Conservation (phyloP, 768 basidiomycete species). For the Boletus rufocinnamomeus region DNA sequence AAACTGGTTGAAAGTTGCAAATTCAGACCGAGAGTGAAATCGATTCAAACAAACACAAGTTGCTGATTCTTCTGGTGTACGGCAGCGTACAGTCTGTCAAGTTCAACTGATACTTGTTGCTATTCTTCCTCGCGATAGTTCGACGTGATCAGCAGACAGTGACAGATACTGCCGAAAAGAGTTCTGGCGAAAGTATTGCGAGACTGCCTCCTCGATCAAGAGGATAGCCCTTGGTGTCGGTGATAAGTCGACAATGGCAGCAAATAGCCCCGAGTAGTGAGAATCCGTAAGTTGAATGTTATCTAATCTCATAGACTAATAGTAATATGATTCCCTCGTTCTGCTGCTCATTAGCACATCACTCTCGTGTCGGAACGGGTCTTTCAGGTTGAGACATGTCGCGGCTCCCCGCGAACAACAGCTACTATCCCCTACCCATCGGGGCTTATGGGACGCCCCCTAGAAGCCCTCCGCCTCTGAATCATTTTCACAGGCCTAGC, state of each 20-base stretch:
- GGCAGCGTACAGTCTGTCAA: not conserved
- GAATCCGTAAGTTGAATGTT: constrained; percentile 1
- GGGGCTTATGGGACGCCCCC: constrained; percentile 32
- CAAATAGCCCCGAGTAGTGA: not conserved
- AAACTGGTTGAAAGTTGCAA: not conserved
- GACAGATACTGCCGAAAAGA: not conserved
- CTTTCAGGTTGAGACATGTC: constrained; percentile 19
- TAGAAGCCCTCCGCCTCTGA: constrained; percentile 31
- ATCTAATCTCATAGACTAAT: constrained; percentile 18
- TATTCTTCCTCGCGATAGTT: not conserved
- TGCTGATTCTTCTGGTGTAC: not conserved
- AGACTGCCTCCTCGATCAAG: not conserved
- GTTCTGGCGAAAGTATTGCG: no score
- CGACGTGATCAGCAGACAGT: not conserved
- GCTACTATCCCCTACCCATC: constrained; percentile 36
- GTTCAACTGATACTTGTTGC: not conserved
- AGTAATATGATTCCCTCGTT: not conserved
- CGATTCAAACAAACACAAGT: no score
- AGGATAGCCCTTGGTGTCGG: not conserved
- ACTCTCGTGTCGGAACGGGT: not conserved
- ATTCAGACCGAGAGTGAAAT: no score
- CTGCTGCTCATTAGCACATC: not conserved
- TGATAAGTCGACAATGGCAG: not conserved
- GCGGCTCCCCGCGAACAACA: constrained; percentile 30
- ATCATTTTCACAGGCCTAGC: constrained; percentile 4